Conservation (phyloP, 2,329 filamentous ascomycete species). For the Rhexocercosporidium sp. region DNA sequence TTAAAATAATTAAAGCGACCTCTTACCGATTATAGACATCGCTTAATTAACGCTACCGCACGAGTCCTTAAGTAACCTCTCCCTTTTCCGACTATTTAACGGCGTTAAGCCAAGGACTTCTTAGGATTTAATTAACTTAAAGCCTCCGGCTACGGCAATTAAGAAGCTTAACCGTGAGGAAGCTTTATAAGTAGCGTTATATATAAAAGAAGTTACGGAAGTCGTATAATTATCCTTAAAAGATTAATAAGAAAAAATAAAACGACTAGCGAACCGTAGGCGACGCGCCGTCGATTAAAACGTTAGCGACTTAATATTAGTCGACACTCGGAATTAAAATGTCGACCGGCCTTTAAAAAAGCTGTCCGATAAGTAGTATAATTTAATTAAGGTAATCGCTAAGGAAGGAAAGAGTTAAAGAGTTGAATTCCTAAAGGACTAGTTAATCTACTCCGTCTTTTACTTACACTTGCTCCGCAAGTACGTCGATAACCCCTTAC, state of each 20-base stretch:
- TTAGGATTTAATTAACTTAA: background rate
- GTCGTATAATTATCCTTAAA: background rate
- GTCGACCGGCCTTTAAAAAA: background rate
- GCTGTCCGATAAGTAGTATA: background rate
- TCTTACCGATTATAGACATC: background rate
- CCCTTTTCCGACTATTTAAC: background rate
- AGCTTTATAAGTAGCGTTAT: no score
- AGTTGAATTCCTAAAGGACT: background rate
- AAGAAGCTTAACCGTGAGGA: background rate
- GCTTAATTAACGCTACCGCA: background rate
- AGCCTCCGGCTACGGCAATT: background rate
- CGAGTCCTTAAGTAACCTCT: background rate
- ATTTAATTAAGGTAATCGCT: background rate
- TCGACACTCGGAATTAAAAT: background rate
- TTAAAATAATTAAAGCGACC: background rate
- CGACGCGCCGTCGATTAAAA: background rate
- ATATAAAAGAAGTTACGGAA: background rate
- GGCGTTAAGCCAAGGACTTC: background rate
- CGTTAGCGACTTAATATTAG: background rate
- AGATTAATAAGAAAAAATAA: background rate
- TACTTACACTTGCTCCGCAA: background rate
- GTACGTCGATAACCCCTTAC: background rate
- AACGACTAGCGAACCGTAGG: background rate
- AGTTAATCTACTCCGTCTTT: background rate
- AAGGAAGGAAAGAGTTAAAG: background rate